Percentiles rank a stretch among this genome's conserved stretches.
phyloP scores from a whole-genome alignment of 2,329 filamentous ascomycete genomes.

The Fusarium setosum region DNA sequence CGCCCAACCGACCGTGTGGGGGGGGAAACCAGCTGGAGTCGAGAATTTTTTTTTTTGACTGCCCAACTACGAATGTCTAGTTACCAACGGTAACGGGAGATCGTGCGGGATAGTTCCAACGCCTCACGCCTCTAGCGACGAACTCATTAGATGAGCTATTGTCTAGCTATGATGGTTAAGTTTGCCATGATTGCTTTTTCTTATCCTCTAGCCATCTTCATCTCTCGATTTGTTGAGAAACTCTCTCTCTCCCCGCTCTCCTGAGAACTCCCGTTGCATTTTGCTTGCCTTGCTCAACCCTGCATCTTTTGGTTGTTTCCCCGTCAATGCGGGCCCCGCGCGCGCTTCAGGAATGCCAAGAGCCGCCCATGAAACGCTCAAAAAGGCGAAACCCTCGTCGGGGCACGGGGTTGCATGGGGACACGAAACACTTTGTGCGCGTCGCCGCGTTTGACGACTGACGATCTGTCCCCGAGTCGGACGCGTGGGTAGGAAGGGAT shows the following conservation, averaged over 20 bases:
- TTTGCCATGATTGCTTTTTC: not conserved
- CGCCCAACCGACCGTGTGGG: conserved; percentile 30
- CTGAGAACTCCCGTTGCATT: conserved; percentile 1
- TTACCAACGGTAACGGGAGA: conserved; percentile 19
- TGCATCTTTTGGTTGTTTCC: conserved; percentile 21
- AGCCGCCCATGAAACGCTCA: conserved; percentile 34
- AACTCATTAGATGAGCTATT: not conserved
- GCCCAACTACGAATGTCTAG: conserved; percentile 26
- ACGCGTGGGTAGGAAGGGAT: conserved; percentile 16
- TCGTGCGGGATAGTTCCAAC: conserved; percentile 16
- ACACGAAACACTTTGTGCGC: conserved; percentile 27
- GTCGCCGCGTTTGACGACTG: conserved; percentile 34
- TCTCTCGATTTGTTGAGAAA: not conserved
- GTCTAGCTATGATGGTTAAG: not conserved
- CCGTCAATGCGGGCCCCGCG: conserved; percentile 27
- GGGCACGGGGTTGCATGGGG: conserved; percentile 26
- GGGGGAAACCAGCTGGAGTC: conserved; percentile 33
- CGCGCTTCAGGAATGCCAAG: conserved; percentile 34
- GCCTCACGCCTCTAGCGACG: conserved; percentile 4
- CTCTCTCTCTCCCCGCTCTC: not conserved
- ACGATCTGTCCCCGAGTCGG: conserved; percentile 17
- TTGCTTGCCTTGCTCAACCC: too few relatives aligned
- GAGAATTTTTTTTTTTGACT: conserved; percentile 7
- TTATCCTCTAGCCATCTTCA: conserved; percentile 1
- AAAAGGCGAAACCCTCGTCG: conserved; percentile 24